Percentiles rank a stretch among this genome's conserved stretches.
These are phyloP conservation scores for Fusarium buharicum DNA, from an alignment of 2,329 filamentous ascomycete genomes.

Conservation along the genomic window DNA sequence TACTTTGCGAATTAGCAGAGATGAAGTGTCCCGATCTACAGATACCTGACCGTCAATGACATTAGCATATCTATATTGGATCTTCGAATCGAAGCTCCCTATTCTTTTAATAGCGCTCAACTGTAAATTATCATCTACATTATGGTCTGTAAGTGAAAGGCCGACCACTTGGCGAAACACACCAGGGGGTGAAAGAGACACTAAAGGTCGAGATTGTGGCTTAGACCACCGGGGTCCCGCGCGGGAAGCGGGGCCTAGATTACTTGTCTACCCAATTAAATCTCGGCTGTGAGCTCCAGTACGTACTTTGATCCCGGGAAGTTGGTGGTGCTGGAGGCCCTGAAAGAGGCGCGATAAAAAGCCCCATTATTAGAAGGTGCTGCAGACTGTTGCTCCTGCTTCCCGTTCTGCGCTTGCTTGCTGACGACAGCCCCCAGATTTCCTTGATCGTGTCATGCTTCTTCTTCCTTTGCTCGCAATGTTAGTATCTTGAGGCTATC, in stretches of 20 bases:
- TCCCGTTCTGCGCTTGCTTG: conserved; percentile 16
- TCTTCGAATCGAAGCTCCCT: neutral
- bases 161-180: conserved; percentile 9
- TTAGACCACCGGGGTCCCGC: conserved; percentile 37
- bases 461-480: conserved; percentile 32
- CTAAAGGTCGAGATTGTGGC: conserved; percentile 34
- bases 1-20: conserved; percentile 1
- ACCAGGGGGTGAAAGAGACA: conserved; percentile 18
- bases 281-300: neutral
- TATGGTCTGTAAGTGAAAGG: conserved; percentile 7
- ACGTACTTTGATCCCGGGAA: conserved; percentile 9
- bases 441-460: conserved; percentile 30
- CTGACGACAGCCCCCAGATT: conserved; percentile 38
- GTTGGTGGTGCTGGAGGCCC: conserved; percentile 33
- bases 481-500: conserved; percentile 30
- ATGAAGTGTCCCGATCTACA: neutral
- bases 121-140: conserved; percentile 27
- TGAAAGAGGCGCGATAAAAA: conserved; percentile 31
- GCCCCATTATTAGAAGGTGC: conserved; percentile 24
- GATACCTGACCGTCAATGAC: neutral
- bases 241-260: conserved; percentile 34
- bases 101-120: conserved; percentile 21
- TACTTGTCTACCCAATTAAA: conserved; percentile 21
- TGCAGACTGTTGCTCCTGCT: conserved; percentile 7
- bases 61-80: neutral